phyloP scores from a whole-genome alignment of 768 basidiomycete genomes.

The Rhizopogon vesiculosus region DNA sequence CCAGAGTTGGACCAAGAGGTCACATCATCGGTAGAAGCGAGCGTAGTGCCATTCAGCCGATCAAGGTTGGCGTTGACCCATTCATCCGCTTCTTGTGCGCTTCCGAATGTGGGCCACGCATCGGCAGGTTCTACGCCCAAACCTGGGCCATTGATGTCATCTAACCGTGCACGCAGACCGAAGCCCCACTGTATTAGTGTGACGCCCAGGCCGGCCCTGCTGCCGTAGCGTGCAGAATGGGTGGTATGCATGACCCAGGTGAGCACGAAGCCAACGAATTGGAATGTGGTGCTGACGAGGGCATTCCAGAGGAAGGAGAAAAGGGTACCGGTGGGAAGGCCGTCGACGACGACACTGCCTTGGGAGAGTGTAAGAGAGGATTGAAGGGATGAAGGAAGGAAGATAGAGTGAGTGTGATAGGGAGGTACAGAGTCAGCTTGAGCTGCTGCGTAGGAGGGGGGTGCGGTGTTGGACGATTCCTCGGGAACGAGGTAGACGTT shows the following conservation, averaged over 20 bases:
- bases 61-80: conserved; percentile 30
- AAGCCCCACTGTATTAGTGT: conserved; percentile 96
- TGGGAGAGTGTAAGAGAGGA: conserved; percentile 28
- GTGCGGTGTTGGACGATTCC: conserved; percentile 74
- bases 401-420: conserved; percentile 97
- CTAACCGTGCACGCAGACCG: conserved; percentile 56
- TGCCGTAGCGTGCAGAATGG: conserved; percentile 90
- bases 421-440: conserved; percentile 95
- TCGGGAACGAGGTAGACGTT: conserved; percentile 78
- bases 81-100: conserved; percentile 41
- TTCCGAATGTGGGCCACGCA: conserved; percentile 39
- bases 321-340: conserved; percentile 74
- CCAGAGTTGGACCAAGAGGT: conserved; percentile 33
- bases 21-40: conserved; percentile 12
- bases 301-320: conserved; percentile 92
- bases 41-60: conserved; percentile 19
- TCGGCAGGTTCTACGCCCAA: conserved; percentile 24
- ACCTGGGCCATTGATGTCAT: conserved; percentile 33
- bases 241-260: conserved; percentile 93
- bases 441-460: conserved; percentile 90
- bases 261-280: conserved; percentile 89
- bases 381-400: conserved; percentile 66
- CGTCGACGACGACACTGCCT: conserved; percentile 88
- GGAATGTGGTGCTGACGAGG: conserved; percentile 94
- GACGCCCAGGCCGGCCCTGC: conserved; percentile 91